Evolutionary conservation across 2,329 filamentous ascomycete species (phyloP).

Genomic region (Pseudogymnoascus sp.): DNA sequence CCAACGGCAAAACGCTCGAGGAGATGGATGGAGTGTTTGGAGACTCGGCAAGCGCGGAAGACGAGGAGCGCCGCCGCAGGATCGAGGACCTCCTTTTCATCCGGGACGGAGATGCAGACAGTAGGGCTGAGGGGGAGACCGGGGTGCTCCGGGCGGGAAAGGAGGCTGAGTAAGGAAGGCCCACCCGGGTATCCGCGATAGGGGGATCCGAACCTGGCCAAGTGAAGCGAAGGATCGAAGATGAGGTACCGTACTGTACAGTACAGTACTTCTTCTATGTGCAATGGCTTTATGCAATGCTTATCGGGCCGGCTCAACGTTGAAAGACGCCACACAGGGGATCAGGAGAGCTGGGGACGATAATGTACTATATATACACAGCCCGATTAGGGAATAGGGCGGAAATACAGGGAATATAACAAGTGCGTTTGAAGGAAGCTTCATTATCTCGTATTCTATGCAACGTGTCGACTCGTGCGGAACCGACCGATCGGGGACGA

Average conservation of each 20-base stretch:
- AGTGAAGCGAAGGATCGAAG: not conserved
- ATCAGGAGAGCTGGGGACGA: not conserved
- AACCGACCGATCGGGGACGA: not conserved
- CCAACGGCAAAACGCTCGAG: conserved; percentile 45
- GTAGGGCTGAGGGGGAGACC: not conserved
- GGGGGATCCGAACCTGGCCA: not conserved
- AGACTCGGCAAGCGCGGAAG: conserved; percentile 11
- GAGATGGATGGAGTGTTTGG: conserved; percentile 41
- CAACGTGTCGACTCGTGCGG: not conserved
- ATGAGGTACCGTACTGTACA: not conserved
- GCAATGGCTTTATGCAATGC: not conserved
- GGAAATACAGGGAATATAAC: not conserved
- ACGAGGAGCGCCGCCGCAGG: conserved; percentile 8
- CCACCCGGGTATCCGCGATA: not conserved
- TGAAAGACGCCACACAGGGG: not conserved
- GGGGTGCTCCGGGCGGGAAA: not conserved
- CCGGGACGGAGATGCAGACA: not conserved
- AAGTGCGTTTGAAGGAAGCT: not conserved
- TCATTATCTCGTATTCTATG: not conserved
- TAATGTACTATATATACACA: not conserved
- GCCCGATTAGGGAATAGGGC: not conserved
- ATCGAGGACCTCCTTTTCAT: not conserved
- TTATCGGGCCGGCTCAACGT: conserved; percentile 8
- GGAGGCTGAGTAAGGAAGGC: not conserved
- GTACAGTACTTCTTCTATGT: not conserved